A percentile compares a stretch with the other conserved stretches of the same genome.
phyloP scores from a whole-genome alignment of 108 stramenopile genomes.

The Skeletonema tropicum region DNA sequence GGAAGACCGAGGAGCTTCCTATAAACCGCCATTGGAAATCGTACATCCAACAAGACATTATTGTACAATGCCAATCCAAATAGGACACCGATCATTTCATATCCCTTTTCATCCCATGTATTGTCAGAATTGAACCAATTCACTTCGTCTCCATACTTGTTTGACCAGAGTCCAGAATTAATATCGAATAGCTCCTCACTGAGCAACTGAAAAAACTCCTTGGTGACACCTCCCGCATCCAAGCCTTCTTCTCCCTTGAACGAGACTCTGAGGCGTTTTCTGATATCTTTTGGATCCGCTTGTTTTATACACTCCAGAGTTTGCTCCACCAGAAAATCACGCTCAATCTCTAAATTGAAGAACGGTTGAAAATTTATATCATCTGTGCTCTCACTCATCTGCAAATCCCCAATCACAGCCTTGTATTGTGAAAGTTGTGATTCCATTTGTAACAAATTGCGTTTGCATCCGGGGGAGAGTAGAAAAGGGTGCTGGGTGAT shows the following conservation, averaged over 20 bases:
- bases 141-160: slow-evolving; percentile 59
- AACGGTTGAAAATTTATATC: slow-evolving; percentile 60
- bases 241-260: slow-evolving; percentile 94
- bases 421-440: slow-evolving; percentile 68
- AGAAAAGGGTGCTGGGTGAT: slow-evolving; percentile 68
- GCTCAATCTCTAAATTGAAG: slow-evolving; percentile 72
- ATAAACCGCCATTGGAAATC: slow-evolving; percentile 87
- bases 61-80: slow-evolving; percentile 93
- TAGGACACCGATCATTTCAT: slow-evolving; percentile 83
- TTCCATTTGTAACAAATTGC: slow-evolving; percentile 73
- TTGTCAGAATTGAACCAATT: slow-evolving; percentile 91
- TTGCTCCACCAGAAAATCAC: slow-evolving; percentile 68
- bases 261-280: slow-evolving; percentile 74
- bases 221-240: slow-evolving; percentile 95
- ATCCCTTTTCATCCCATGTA: slow-evolving; percentile 82
- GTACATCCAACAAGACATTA: slow-evolving; percentile 87
- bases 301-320: slow-evolving; percentile 64
- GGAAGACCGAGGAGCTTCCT: slow-evolving; percentile 81
- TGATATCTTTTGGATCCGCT: slow-evolving; percentile 64
- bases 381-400: slow-evolving; percentile 35
- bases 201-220: slow-evolving; percentile 94
- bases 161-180: slow-evolving; percentile 87
- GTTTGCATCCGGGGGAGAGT: slow-evolving; percentile 62
- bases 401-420: slow-evolving; percentile 49
- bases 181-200: slow-evolving; percentile 85